Evolutionary conservation across 306 rosid species (phyloP).

Genomic region (Pterocarpus macrocarpus): DNA sequence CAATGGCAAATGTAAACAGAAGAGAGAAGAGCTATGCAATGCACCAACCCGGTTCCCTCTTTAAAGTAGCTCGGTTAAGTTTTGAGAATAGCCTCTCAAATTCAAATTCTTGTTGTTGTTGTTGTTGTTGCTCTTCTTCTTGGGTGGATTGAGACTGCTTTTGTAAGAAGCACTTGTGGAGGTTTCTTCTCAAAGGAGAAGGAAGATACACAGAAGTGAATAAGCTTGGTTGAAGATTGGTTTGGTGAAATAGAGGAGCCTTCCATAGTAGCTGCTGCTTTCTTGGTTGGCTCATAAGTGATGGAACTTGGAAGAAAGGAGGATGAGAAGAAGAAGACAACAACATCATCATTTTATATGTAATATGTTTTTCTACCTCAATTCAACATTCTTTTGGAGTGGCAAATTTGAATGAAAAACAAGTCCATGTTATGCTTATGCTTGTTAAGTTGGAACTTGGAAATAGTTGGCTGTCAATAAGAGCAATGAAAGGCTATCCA

Average conservation of each 20-base stretch:
- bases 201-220: conserved; percentile 28
- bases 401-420: conserved; percentile 18
- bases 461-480: not conserved
- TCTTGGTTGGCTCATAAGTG: conserved; percentile 37
- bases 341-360: conserved; percentile 28
- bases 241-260: conserved; percentile 29
- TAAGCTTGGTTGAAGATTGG: conserved; percentile 21
- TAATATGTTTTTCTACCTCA: conserved; percentile 16
- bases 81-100: conserved; percentile 77
- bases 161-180: conserved; percentile 54
- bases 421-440: not conserved
- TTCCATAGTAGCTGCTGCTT: conserved; percentile 39
- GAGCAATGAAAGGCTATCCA: conserved; percentile 3
- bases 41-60: conserved; percentile 77
- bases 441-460: not conserved
- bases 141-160: conserved; percentile 45
- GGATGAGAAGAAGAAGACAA: conserved; percentile 14
- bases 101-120: conserved; percentile 38
- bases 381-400: conserved; percentile 19
- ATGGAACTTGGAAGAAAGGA: conserved; percentile 35
- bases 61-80: conserved; percentile 72
- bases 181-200: conserved; percentile 38
- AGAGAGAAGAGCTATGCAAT: not conserved
- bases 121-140: conserved; percentile 30
- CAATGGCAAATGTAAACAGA: conserved; percentile 15